A percentile compares a stretch with the other conserved stretches of the same genome.
These are phyloP conservation scores for Cerioporus squamosus DNA, from an alignment of 1,284 basidiomycete species.

Conservation along the genomic window DNA sequence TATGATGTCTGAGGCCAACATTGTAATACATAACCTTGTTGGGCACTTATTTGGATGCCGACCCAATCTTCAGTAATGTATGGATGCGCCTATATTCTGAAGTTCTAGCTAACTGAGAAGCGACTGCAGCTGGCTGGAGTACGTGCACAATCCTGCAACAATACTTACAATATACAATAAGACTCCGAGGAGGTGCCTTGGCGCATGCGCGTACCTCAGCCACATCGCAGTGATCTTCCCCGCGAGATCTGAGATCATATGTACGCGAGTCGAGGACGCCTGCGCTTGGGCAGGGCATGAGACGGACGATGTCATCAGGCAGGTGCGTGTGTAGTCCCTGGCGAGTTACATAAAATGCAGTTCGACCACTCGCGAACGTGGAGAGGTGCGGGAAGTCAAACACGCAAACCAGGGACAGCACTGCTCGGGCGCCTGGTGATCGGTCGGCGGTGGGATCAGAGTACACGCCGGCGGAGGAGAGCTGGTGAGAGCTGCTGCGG, in stretches of 20 bases:
- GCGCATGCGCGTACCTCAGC: constrained; percentile 6
- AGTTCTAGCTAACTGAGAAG: too few species aligned
- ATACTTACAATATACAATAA: background rate
- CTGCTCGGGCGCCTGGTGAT: constrained; percentile 1
- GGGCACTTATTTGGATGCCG: background rate
- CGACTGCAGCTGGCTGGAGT: too few species aligned
- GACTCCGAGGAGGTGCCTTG: background rate
- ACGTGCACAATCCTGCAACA: too few species aligned
- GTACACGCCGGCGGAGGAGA: too few species aligned
- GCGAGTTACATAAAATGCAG: background rate
- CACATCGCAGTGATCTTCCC: constrained; percentile 2
- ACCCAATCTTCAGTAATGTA: too few species aligned
- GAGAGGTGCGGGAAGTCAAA: background rate
- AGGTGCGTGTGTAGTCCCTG: background rate
- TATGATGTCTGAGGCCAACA: background rate
- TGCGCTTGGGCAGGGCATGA: background rate
- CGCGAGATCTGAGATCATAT: constrained; percentile 8
- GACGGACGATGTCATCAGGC: background rate
- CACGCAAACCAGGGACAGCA: constrained; percentile 4
- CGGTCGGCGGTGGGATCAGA: background rate
- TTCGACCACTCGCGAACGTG: background rate
- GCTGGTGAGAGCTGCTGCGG: too few species aligned
- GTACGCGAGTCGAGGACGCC: background rate
- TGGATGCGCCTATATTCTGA: background rate
- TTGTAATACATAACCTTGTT: background rate